Evolutionary conservation across 163 green algal species (phyloP).

Genomic region (Prototheca cutis): DNA sequence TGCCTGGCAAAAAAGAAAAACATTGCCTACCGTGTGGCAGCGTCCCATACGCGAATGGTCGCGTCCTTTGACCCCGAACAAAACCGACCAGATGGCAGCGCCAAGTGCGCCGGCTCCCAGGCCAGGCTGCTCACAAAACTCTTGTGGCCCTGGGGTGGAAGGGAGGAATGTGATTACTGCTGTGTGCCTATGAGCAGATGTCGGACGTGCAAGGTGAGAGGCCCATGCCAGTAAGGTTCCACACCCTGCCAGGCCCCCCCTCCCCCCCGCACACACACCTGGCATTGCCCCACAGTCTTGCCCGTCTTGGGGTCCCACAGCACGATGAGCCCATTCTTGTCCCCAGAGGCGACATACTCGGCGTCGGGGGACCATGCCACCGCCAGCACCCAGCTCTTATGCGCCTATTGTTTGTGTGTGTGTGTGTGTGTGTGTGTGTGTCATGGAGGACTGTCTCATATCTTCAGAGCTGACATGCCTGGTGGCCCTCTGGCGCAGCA

Average conservation of each 20-base stretch:
- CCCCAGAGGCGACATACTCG: conserved; percentile 59
- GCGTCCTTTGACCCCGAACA: conserved; percentile 71
- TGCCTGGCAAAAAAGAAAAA: too few species aligned
- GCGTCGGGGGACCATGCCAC: conserved; percentile 67
- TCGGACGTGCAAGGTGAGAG: too few species aligned
- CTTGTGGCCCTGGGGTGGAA: conserved; percentile 55
- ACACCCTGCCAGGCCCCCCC: too few species aligned
- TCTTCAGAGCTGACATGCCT: too few species aligned
- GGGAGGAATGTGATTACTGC: too few species aligned
- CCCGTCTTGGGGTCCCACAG: conserved; percentile 76
- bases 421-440: too few species aligned
- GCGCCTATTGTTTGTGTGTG: conserved; percentile 37
- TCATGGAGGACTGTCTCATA: too few species aligned
- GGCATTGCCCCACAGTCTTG: conserved; percentile 47
- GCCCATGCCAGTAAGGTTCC: too few species aligned
- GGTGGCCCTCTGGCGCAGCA: too few species aligned
- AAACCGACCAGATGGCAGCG: conserved; percentile 64
- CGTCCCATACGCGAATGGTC: conserved; percentile 66
- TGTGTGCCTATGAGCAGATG: too few species aligned
- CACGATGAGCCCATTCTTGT: conserved; percentile 73
- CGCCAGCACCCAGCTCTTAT: conserved; percentile 84
- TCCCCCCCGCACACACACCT: conserved; percentile 11
- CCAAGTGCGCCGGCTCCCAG: conserved; percentile 88
- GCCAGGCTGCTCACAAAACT: conserved; percentile 84
- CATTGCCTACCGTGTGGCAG: conserved; percentile 12